Evolutionary conservation across 306 rosid genomes (phyloP).

Genomic region (Lagenaria siceraria): DNA sequence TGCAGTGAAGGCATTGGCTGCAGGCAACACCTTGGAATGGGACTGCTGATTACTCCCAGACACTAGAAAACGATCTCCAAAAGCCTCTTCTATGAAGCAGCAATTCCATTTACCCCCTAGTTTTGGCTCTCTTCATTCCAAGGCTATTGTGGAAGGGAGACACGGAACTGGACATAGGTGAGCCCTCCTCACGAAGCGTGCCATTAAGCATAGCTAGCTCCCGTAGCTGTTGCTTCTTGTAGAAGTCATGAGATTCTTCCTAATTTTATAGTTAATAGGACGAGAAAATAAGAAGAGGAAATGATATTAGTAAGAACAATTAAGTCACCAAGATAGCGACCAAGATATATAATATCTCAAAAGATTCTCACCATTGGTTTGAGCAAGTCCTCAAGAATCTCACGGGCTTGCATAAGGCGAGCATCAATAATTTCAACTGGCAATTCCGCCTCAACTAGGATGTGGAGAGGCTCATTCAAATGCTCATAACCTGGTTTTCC

Average conservation of each 20-base stretch:
- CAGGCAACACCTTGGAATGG: constrained; percentile 9
- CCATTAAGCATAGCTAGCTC: constrained; percentile 92
- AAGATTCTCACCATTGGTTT: constrained; percentile 61
- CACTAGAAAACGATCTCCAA: constrained; percentile 4
- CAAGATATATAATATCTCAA: background rate
- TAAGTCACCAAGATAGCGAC: background rate
- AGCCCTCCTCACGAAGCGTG: constrained; percentile 88
- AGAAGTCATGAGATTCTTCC: constrained; percentile 97
- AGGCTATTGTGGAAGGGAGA: constrained; percentile 89
- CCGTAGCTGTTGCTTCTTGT: constrained; percentile 92
- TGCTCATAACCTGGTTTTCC: constrained; percentile 96
- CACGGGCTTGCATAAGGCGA: constrained; percentile 78
- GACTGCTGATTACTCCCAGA: constrained; percentile 13
- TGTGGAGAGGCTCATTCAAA: constrained; percentile 84
- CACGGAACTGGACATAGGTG: constrained; percentile 88
- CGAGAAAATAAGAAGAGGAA: background rate
- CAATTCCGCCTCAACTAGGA: constrained; percentile 83
- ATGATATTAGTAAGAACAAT: background rate
- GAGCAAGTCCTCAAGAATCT: constrained; percentile 80
- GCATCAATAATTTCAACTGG: constrained; percentile 60
- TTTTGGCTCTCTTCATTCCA: constrained; percentile 98
- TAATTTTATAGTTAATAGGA: constrained; percentile 8
- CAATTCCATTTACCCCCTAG: constrained; percentile 53
- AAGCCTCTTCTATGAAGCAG: background rate
- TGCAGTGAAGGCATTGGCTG: constrained; percentile 12